A percentile compares a stretch with the other conserved stretches of the same genome.
phyloP scores from a whole-genome alignment of 345 rosid genomes.

The Pistacia integerrima region DNA sequence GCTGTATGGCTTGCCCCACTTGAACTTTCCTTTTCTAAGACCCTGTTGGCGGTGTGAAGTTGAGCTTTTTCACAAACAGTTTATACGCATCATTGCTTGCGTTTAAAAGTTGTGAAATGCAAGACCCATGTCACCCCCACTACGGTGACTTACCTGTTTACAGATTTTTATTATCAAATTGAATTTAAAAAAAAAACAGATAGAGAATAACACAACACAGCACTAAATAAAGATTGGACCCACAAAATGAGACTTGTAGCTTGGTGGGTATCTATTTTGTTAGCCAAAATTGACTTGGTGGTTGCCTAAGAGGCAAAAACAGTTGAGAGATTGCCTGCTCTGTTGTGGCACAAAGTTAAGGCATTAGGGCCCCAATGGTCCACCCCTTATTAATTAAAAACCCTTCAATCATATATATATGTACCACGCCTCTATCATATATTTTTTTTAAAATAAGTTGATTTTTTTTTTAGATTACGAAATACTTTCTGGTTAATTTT shows the following conservation, averaged over 20 bases:
- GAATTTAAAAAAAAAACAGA: no score
- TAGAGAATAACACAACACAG: no score
- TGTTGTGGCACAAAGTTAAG: slow-evolving; percentile 36
- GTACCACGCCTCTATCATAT: no score
- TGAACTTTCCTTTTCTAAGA: slow-evolving; percentile 18
- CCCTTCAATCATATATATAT: background rate
- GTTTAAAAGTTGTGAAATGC: slow-evolving; percentile 37
- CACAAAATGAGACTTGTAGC: slow-evolving; percentile 5
- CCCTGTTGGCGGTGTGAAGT: slow-evolving; percentile 9
- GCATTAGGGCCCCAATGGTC: slow-evolving; percentile 27
- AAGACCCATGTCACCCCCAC: slow-evolving; percentile 33
- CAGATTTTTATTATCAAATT: no score
- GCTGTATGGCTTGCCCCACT: slow-evolving; percentile 36
- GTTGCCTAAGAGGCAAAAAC: slow-evolving; percentile 15
- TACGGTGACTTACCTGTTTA: background rate
- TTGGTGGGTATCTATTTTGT: background rate
- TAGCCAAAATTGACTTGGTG: slow-evolving; percentile 26
- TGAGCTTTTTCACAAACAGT: slow-evolving; percentile 14
- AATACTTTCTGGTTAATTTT: no score
- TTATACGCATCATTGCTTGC: slow-evolving; percentile 39
- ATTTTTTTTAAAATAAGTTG: no score
- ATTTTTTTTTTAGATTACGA: no score
- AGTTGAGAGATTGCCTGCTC: slow-evolving; percentile 32
- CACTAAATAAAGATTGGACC: slow-evolving; percentile 3
- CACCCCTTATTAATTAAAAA: background rate